Conservation (phyloP, 495 filamentous ascomycete genomes). For the Alectoria sarmentosa region DNA sequence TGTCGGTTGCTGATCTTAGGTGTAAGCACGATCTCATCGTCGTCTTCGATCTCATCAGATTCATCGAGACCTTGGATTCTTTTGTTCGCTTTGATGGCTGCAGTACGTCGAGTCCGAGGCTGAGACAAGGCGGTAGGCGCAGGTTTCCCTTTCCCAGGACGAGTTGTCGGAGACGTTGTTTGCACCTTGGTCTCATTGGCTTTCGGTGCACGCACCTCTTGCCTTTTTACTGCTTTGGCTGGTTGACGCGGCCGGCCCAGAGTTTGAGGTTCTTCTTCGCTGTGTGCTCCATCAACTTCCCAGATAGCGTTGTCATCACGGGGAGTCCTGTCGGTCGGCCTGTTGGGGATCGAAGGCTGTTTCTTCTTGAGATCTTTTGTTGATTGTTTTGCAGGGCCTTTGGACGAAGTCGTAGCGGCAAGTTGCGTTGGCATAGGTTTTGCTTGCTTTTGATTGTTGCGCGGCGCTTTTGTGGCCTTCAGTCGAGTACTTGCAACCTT, state of each 20-base stretch:
- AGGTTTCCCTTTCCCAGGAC: neutral
- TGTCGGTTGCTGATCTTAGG: neutral
- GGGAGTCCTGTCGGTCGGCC: neutral
- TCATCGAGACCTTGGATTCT: slow-evolving; percentile 18
- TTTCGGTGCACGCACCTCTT: neutral
- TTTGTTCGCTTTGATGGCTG: slow-evolving; percentile 27
- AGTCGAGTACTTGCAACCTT: neutral
- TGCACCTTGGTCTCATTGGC: no score
- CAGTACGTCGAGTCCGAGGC: slow-evolving; percentile 17
- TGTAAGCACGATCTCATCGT: neutral
- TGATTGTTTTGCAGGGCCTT: neutral
- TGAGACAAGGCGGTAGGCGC: neutral
- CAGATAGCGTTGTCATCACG: slow-evolving; percentile 2
- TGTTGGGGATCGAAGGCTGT: neutral
- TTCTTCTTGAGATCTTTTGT: neutral
- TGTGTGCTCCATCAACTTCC: neutral
- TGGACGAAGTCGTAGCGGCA: neutral
- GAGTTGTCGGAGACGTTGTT: no score
- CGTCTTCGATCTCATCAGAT: slow-evolving; percentile 10
- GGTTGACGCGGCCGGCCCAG: neutral
- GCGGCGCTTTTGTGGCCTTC: neutral
- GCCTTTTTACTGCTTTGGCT: neutral
- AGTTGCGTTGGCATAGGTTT: neutral
- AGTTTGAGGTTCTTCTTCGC: neutral
- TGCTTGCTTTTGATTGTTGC: neutral